Percentiles rank a stretch among this genome's conserved stretches.
Evolutionary conservation across 768 basidiomycete species (phyloP).

Genomic region (Tulasnella sp.): DNA sequence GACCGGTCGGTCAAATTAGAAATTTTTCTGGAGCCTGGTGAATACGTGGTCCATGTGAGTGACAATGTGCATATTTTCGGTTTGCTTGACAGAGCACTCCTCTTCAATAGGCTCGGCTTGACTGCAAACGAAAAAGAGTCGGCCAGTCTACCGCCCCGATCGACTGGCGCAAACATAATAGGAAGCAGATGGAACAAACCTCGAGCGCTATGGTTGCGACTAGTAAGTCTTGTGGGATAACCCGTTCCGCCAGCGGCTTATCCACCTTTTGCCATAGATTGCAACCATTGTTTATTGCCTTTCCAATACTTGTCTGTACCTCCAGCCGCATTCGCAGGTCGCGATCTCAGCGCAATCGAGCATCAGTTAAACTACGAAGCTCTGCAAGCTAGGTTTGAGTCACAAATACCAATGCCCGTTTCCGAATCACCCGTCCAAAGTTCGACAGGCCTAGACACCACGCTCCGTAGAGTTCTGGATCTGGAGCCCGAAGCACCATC

Average conservation of each 20-base stretch:
- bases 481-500: neutral
- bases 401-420: neutral
- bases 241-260: neutral
- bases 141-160: neutral
- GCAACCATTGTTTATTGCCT: neutral
- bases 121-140: neutral
- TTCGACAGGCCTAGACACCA: neutral
- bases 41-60: slow-evolving; percentile 37
- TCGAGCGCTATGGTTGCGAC: slow-evolving; percentile 24
- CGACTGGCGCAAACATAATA: slow-evolving; percentile 21
- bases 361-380: neutral
- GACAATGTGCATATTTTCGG: neutral
- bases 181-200: slow-evolving; percentile 14
- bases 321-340: neutral
- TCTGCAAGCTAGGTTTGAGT: neutral
- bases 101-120: neutral
- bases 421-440: neutral
- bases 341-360: neutral
- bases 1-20: slow-evolving; percentile 33
- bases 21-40: slow-evolving; percentile 31
- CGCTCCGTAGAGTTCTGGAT: neutral
- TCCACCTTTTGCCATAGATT: neutral
- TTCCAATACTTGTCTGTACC: neutral
- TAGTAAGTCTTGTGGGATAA: slow-evolving; percentile 1
- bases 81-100: neutral